A percentile compares a stretch with the other conserved stretches of the same genome.
These are phyloP conservation scores for Fraxinus sp. DNA, from an alignment of 305 asterid species.

Conservation along the genomic window DNA sequence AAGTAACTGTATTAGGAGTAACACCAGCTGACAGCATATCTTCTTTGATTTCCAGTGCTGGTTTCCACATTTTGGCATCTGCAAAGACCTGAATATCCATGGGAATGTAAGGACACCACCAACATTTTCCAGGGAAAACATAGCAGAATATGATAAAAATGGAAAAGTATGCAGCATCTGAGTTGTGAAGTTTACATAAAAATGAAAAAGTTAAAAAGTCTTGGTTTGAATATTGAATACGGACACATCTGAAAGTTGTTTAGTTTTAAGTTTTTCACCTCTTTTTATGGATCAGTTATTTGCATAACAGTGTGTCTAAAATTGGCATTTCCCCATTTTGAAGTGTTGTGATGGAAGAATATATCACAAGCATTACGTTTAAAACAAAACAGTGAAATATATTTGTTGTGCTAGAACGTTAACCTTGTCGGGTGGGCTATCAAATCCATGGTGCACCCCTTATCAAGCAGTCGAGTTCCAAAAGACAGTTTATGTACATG, in stretches of 20 bases:
- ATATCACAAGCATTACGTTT: constrained; percentile 12
- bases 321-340: constrained; percentile 19
- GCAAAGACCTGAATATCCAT: constrained; percentile 79
- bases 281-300: constrained; percentile 18
- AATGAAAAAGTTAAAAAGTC: neutral
- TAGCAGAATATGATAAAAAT: constrained; percentile 24
- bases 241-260: constrained; percentile 17
- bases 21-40: constrained; percentile 77
- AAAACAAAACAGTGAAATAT: constrained; percentile 16
- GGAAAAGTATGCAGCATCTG: constrained; percentile 21
- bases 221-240: constrained; percentile 27
- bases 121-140: constrained; percentile 31
- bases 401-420: constrained; percentile 9
- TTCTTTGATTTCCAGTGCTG: constrained; percentile 75
- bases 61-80: constrained; percentile 86
- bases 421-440: constrained; percentile 13
- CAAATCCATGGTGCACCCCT: constrained; percentile 12
- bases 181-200: neutral
- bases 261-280: constrained; percentile 11
- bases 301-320: constrained; percentile 16
- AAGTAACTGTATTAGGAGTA: constrained; percentile 69
- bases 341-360: constrained; percentile 12
- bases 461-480: constrained; percentile 6
- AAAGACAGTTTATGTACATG: constrained; percentile 8
- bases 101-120: constrained; percentile 30